Conservation (phyloP, 2,329 filamentous ascomycete genomes). For the Aspergillus sp. region DNA sequence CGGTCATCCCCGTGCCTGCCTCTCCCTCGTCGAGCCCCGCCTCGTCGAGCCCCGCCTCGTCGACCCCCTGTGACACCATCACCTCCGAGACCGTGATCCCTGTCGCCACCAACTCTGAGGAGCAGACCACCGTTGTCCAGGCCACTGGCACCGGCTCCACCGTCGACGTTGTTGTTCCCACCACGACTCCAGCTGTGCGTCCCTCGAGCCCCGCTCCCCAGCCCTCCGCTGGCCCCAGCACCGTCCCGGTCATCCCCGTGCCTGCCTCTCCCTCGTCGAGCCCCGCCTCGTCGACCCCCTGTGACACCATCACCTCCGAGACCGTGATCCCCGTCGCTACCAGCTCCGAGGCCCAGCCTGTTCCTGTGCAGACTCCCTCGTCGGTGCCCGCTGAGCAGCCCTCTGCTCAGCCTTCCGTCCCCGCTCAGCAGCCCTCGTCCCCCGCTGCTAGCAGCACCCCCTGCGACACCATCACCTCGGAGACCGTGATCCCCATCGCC, state of each 20-base stretch:
- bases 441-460: constrained; percentile 1
- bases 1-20: background rate
- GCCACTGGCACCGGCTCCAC: background rate
- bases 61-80: constrained; percentile 11
- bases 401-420: background rate
- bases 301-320: constrained; percentile 7
- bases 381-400: background rate
- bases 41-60: constrained; percentile 1
- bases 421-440: background rate
- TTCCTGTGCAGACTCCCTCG: constrained; percentile 1
- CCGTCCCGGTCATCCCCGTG: background rate
- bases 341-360: background rate
- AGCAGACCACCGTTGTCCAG: background rate
- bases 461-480: constrained; percentile 8
- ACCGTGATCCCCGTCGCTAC: constrained; percentile 1
- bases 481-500: constrained; percentile 7
- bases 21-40: background rate
- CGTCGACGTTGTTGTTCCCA: background rate
- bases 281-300: constrained; percentile 3
- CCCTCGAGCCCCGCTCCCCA: background rate
- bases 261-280: constrained; percentile 1
- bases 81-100: constrained; percentile 7
- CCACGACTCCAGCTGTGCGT: background rate
- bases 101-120: constrained; percentile 2
- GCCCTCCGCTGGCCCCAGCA: background rate